phyloP scores from a whole-genome alignment of 345 rosid species.

The Cardamine chenopodiifolia region DNA sequence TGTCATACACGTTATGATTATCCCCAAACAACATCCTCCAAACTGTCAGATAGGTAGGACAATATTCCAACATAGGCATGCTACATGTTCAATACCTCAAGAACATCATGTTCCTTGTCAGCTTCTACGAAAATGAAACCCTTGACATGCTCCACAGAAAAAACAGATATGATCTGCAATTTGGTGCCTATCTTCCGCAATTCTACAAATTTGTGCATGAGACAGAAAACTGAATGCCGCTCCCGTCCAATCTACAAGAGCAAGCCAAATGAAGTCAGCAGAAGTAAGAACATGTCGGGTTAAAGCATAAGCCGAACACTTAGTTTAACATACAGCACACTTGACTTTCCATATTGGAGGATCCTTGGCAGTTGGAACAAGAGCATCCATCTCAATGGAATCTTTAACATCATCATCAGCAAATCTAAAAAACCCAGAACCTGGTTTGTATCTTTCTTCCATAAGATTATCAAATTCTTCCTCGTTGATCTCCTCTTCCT shows the following conservation, averaged over 20 bases:
- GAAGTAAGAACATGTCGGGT: background rate
- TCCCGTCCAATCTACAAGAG: constrained; percentile 76
- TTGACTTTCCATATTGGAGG: constrained; percentile 91
- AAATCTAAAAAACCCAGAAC: constrained; percentile 52
- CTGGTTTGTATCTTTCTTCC: constrained; percentile 75
- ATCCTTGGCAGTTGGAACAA: constrained; percentile 54
- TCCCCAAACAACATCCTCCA: constrained; percentile 18
- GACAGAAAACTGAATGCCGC: constrained; percentile 76
- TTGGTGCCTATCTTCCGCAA: constrained; percentile 61
- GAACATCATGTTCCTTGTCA: constrained; percentile 64
- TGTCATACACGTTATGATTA: constrained; percentile 7
- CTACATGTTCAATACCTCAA: constrained; percentile 59
- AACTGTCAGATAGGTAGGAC: constrained; percentile 2
- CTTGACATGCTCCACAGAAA: constrained; percentile 72
- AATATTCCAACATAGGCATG: background rate
- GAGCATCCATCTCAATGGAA: constrained; percentile 57
- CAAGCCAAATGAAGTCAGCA: constrained; percentile 31
- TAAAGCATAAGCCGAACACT: background rate
- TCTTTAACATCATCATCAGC: constrained; percentile 67
- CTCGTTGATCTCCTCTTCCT: constrained; percentile 77
- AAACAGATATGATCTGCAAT: constrained; percentile 70
- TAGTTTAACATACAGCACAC: constrained; percentile 63
- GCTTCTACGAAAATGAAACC: constrained; percentile 86
- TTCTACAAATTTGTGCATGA: constrained; percentile 95
- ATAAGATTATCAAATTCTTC: constrained; percentile 80